Evolutionary conservation across 768 basidiomycete species (phyloP).

Genomic region (Suillus cothurnatus): DNA sequence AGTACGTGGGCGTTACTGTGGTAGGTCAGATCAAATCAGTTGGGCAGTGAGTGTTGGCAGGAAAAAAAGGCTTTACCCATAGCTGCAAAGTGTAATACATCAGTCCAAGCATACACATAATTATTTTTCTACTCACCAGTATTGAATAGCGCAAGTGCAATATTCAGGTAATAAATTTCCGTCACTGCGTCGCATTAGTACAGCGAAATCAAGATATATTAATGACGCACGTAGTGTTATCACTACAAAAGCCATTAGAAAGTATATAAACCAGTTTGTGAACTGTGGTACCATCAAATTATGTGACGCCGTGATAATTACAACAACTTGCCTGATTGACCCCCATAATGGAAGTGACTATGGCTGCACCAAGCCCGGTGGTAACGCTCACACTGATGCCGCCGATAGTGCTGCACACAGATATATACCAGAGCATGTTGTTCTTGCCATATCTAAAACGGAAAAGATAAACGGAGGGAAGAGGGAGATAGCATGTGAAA

Average conservation of each 20-base stretch:
- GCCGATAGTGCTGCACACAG: conserved; percentile 95
- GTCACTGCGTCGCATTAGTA: conserved; percentile 51
- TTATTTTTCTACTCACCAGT: conserved; percentile 53
- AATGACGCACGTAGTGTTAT: conserved; percentile 62
- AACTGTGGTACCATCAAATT: conserved; percentile 52
- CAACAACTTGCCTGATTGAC: conserved; percentile 66
- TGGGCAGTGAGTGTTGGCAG: conserved; percentile 5
- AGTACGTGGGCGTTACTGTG: conserved; percentile 83
- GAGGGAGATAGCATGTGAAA: conserved; percentile 12
- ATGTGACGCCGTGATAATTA: neutral
- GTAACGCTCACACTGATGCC: conserved; percentile 95
- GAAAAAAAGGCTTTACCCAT: conserved; percentile 57
- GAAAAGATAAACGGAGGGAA: conserved; percentile 10
- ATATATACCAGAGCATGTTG: conserved; percentile 95
- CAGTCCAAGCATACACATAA: neutral
- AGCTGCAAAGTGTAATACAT: conserved; percentile 38
- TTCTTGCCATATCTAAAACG: conserved; percentile 74
- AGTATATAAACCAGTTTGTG: conserved; percentile 91
- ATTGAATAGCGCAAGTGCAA: conserved; percentile 95
- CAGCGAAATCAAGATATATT: neutral
- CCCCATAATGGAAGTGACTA: conserved; percentile 76
- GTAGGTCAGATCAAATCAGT: conserved; percentile 23
- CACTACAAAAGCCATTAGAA: conserved; percentile 79
- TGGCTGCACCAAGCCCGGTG: conserved; percentile 89
- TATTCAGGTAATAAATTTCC: conserved; percentile 95